These are phyloP conservation scores for Bipolaris zeicola DNA, from an alignment of 2,329 filamentous ascomycete species.

Conservation along the genomic window DNA sequence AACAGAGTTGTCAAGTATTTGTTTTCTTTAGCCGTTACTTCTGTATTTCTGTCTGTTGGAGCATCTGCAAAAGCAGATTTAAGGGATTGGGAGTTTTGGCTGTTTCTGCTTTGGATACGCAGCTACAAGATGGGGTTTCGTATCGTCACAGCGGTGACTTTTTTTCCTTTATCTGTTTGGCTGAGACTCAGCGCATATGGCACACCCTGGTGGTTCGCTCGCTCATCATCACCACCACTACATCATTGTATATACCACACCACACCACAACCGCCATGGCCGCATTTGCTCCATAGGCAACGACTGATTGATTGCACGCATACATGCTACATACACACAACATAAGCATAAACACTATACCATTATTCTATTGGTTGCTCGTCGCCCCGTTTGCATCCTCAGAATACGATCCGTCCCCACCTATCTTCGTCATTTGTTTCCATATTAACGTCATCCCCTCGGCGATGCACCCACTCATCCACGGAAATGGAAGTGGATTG, in stretches of 20 bases:
- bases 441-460: neutral
- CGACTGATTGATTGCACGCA: slow-evolving; percentile 9
- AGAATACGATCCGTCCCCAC: neutral
- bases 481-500: neutral
- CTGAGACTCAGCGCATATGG: slow-evolving; percentile 1
- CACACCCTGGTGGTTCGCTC: slow-evolving; percentile 11
- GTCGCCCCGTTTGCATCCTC: neutral
- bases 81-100: neutral
- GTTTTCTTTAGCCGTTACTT: neutral
- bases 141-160: neutral
- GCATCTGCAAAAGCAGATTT: neutral
- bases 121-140: neutral
- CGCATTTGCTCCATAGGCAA: neutral
- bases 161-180: neutral
- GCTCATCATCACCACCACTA: slow-evolving; percentile 5
- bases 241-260: slow-evolving; percentile 8
- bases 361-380: neutral
- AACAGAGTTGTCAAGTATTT: slow-evolving; percentile 5
- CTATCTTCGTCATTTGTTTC: neutral
- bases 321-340: neutral
- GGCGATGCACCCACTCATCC: neutral
- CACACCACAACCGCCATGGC: slow-evolving; percentile 3
- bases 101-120: slow-evolving; percentile 3
- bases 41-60: neutral
- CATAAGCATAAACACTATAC: slow-evolving; percentile 1